A percentile compares a stretch with the other conserved stretches of the same genome.
phyloP scores from a whole-genome alignment of 2,329 filamentous ascomycete species.

The Trichoderma citrinoviride region DNA sequence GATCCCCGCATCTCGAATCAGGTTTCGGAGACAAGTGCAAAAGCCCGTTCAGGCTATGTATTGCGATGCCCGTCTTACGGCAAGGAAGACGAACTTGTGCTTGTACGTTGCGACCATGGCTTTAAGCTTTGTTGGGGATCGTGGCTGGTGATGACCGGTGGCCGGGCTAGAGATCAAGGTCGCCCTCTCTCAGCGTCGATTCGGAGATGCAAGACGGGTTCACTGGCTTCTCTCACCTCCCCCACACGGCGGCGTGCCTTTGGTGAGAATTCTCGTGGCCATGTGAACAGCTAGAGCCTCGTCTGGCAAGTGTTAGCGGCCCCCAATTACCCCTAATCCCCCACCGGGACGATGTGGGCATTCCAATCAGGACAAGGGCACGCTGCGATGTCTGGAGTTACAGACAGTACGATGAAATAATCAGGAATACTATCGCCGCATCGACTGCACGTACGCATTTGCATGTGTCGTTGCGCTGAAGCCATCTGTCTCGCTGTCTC shows the following conservation, averaged over 20 bases:
- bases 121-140: slow-evolving; percentile 10
- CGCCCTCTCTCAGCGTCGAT: background rate
- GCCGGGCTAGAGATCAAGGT: background rate
- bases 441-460: no score
- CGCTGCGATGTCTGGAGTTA: no score
- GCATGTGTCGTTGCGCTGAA: no score
- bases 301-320: slow-evolving; percentile 11
- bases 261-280: slow-evolving; percentile 18
- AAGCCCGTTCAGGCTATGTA: background rate
- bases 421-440: no score
- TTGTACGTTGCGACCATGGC: background rate
- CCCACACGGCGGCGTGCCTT: background rate
- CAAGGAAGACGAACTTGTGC: background rate
- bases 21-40: slow-evolving; percentile 8
- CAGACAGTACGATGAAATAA: no score
- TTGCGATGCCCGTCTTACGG: background rate
- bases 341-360: background rate
- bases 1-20: slow-evolving; percentile 21
- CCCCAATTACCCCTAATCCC: slow-evolving; percentile 6
- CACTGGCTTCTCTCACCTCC: background rate
- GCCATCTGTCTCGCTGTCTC: background rate
- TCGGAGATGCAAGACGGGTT: background rate
- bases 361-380: slow-evolving; percentile 7
- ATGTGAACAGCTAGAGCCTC: slow-evolving; percentile 13
- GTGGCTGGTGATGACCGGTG: background rate